These are phyloP conservation scores for Pneumocystis oryctolagi DNA, from an alignment of 1,139 yeast species.

Conservation along the genomic window DNA sequence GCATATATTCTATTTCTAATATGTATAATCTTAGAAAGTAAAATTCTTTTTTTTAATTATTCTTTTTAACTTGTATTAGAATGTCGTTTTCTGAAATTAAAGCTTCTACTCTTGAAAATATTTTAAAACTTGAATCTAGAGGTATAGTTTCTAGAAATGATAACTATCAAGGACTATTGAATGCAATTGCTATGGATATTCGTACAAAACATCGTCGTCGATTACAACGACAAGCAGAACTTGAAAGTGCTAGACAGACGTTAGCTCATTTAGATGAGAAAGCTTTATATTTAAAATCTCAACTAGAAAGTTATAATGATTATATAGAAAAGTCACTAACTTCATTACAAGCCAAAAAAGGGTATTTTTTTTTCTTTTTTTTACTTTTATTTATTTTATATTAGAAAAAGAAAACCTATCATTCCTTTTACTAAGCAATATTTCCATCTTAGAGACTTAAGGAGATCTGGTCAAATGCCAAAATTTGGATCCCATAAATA, in stretches of 20 bases:
- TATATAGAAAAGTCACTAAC: slow-evolving; percentile 55
- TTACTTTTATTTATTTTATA: neutral
- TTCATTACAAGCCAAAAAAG: slow-evolving; percentile 43
- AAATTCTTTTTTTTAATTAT: neutral
- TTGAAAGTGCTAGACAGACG: slow-evolving; percentile 46
- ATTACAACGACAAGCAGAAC: slow-evolving; percentile 44
- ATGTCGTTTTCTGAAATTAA: slow-evolving; percentile 64
- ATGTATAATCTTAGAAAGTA: slow-evolving; percentile 8
- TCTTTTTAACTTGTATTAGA: slow-evolving; percentile 20
- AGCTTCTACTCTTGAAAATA: slow-evolving; percentile 55
- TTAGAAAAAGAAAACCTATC: slow-evolving; percentile 29
- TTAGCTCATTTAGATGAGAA: slow-evolving; percentile 46
- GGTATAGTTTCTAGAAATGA: slow-evolving; percentile 53
- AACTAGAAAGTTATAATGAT: slow-evolving; percentile 49
- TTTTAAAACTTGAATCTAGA: slow-evolving; percentile 58
- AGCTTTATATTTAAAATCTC: slow-evolving; percentile 43
- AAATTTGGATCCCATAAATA: slow-evolving; percentile 75
- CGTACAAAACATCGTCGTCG: slow-evolving; percentile 64
- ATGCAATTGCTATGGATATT: slow-evolving; percentile 75
- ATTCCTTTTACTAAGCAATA: slow-evolving; percentile 67
- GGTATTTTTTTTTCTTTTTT: slow-evolving; percentile 24
- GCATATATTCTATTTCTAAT: slow-evolving; percentile 2
- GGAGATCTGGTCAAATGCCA: slow-evolving; percentile 52
- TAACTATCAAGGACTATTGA: slow-evolving; percentile 64
- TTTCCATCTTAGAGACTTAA: slow-evolving; percentile 59